These are phyloP conservation scores for Russula dissimulans DNA, from an alignment of 768 basidiomycete species.

Conservation along the genomic window DNA sequence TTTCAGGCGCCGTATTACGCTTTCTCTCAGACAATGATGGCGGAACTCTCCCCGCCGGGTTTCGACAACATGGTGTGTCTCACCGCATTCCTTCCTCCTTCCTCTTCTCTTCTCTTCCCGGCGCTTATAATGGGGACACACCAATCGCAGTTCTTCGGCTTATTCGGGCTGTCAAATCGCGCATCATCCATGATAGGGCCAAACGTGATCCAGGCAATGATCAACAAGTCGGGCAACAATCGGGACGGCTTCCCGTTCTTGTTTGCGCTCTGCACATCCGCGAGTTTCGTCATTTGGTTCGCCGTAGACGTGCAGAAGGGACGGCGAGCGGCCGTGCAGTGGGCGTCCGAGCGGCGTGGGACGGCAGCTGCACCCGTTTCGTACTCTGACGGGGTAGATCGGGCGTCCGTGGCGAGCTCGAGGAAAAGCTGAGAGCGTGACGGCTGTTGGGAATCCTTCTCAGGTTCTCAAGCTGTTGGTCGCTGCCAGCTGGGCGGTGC, in stretches of 20 bases:
- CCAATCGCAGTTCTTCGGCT: constrained; percentile 61
- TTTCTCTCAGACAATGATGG: constrained; percentile 82
- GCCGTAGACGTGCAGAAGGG: constrained; percentile 34
- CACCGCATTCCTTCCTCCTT: not conserved
- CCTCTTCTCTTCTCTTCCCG: too few relatives aligned
- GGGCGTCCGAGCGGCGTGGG: constrained; percentile 26
- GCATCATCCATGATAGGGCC: constrained; percentile 82
- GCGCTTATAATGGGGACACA: too few relatives aligned
- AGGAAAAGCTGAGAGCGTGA: not conserved
- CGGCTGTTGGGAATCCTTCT: too few relatives aligned
- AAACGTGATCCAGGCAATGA: constrained; percentile 78
- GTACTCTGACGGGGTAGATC: not conserved
- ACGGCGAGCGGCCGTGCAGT: constrained; percentile 31
- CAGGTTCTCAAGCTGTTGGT: too few relatives aligned
- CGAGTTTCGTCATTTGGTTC: constrained; percentile 76
- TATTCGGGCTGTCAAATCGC: constrained; percentile 32
- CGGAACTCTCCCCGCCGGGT: constrained; percentile 77
- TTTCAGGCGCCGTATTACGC: constrained; percentile 88
- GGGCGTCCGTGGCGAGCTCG: not conserved
- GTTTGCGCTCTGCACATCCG: constrained; percentile 57
- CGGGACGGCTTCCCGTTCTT: constrained; percentile 84
- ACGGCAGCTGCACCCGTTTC: not conserved
- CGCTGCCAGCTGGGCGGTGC: too few relatives aligned
- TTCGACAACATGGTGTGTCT: constrained; percentile 65
- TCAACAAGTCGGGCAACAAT: constrained; percentile 58